Evolutionary conservation across 257 asterid genomes (phyloP), one percentile per base, ranked within the genome.

Genomic region (Rhazya stricta): DNA sequence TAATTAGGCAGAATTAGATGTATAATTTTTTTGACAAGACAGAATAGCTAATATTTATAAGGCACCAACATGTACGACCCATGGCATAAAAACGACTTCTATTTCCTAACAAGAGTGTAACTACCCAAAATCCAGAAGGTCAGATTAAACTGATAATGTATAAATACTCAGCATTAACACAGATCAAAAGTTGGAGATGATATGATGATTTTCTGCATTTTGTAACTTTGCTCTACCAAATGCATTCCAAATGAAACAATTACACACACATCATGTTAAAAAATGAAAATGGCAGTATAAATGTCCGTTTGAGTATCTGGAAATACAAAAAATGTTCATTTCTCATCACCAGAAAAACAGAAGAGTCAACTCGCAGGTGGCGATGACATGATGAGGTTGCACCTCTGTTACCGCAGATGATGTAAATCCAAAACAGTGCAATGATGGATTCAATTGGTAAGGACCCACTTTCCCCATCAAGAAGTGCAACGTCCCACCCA

Each of bases 1-100:
- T 39, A 60, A 60, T 60, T 60, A n/a, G n/a, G n/a, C n/a, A n/a
- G n/a, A n/a, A n/a, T n/a, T n/a, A 67, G 25, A 53, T 56, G 51
- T 42, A 13, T 39, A 60, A 60, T 60, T 60, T 0, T 11, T 25
- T 25, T 60, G 15, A 27, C 15, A 63, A 19, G 27, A 66, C 71
- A 66, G 10, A 37, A 66, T 66, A 3, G 46, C 25, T 8, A 7
- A 8, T 8, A 37, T 2, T 66, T 48, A 39, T 62, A 9, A 32
- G 68, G 41, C 68, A 62, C 16, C 10, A 32, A 32, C 30, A 4
- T 3, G 42, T 12, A 19, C 66, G 27, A 57, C 21, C 36, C 32
- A n/a, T 9, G 15, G 12, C 3, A 32, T 51, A 9, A 3, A 62
- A 16, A 32, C 25, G 12, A 54, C 27, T 16, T 51, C 58, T 32